phyloP scores from a whole-genome alignment of 2,329 filamentous ascomycete species.

The Pseudonectria buxi region DNA sequence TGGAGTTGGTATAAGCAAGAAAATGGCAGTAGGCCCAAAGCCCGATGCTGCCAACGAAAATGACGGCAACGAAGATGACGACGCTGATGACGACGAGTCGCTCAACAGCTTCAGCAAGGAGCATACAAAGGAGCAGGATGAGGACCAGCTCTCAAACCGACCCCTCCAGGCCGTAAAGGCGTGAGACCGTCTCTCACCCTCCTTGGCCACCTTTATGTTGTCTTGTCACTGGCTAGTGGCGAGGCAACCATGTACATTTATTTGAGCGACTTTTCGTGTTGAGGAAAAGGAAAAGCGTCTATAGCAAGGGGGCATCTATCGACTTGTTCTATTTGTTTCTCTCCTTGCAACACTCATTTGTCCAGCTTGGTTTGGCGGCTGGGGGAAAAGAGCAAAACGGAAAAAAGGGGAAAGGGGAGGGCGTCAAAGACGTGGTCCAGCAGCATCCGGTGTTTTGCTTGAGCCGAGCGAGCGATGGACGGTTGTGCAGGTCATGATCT shows the following conservation, averaged over 20 bases:
- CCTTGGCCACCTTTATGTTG: too few relatives aligned
- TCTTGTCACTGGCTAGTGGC: slow-evolving; percentile 3
- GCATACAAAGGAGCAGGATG: slow-evolving; percentile 9
- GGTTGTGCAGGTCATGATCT: neutral
- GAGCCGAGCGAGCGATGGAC: neutral
- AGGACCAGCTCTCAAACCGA: slow-evolving; percentile 23
- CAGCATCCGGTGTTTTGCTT: too few relatives aligned
- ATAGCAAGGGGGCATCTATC: slow-evolving; percentile 13
- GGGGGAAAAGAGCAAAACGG: too few relatives aligned
- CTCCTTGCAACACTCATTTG: too few relatives aligned
- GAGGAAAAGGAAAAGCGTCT: slow-evolving; percentile 2
- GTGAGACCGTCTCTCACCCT: slow-evolving; percentile 11
- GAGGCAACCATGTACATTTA: too few relatives aligned
- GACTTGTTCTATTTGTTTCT: slow-evolving; percentile 19
- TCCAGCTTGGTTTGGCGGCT: too few relatives aligned
- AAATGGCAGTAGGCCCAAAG: neutral
- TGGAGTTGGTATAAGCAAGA: slow-evolving; percentile 2
- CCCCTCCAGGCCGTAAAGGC: slow-evolving; percentile 28
- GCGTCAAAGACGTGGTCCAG: too few relatives aligned
- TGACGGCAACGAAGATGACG: slow-evolving; percentile 18
- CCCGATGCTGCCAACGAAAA: slow-evolving; percentile 2
- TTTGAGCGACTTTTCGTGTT: too few relatives aligned
- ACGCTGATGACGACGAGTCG: slow-evolving; percentile 23
- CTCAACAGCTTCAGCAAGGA: neutral
- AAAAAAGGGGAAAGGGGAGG: too few relatives aligned